These are phyloP conservation scores for Hygrophorus pudorinus DNA, from an alignment of 768 basidiomycete species.

Conservation along the genomic window DNA sequence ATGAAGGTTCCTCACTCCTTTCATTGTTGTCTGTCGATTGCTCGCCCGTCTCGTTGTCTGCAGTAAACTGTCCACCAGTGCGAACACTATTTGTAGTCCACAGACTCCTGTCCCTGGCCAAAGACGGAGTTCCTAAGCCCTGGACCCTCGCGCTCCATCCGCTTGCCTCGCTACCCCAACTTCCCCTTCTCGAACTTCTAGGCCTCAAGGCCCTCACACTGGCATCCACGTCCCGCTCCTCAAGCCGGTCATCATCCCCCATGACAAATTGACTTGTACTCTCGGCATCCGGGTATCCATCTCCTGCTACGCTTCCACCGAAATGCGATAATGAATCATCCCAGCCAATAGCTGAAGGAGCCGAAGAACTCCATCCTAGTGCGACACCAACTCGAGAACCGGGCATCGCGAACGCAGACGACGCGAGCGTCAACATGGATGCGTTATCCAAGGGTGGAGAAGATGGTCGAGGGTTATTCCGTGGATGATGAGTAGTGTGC, in stretches of 20 bases:
- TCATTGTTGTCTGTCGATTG: slow-evolving; percentile 17
- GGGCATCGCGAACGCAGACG: slow-evolving; percentile 78
- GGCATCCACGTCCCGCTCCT: slow-evolving; percentile 71
- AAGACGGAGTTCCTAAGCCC: slow-evolving; percentile 34
- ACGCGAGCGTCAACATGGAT: slow-evolving; percentile 85
- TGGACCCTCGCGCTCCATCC: slow-evolving; percentile 73
- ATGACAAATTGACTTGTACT: slow-evolving; percentile 59
- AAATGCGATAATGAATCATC: slow-evolving; percentile 66
- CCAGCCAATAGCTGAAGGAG: slow-evolving; percentile 42
- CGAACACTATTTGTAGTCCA: slow-evolving; percentile 54
- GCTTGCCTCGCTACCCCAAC: slow-evolving; percentile 87
- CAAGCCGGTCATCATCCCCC: slow-evolving; percentile 56
- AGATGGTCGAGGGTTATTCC: slow-evolving; percentile 90
- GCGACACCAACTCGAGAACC: slow-evolving; percentile 38
- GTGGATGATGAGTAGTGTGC: slow-evolving; percentile 87
- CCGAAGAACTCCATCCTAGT: slow-evolving; percentile 30
- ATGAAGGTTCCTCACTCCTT: slow-evolving; percentile 17
- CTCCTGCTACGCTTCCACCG: slow-evolving; percentile 38
- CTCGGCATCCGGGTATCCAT: slow-evolving; percentile 45
- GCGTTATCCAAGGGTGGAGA: slow-evolving; percentile 90
- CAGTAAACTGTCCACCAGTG: slow-evolving; percentile 41
- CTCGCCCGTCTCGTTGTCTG: slow-evolving; percentile 20
- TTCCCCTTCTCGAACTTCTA: slow-evolving; percentile 75
- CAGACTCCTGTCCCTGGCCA: slow-evolving; percentile 43
- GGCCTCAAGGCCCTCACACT: slow-evolving; percentile 86